A percentile compares a stretch with the other conserved stretches of the same genome.
These are phyloP conservation scores for Spinellus fusiger DNA, from an alignment of 192 early-diverging fungal species.

Conservation along the genomic window DNA sequence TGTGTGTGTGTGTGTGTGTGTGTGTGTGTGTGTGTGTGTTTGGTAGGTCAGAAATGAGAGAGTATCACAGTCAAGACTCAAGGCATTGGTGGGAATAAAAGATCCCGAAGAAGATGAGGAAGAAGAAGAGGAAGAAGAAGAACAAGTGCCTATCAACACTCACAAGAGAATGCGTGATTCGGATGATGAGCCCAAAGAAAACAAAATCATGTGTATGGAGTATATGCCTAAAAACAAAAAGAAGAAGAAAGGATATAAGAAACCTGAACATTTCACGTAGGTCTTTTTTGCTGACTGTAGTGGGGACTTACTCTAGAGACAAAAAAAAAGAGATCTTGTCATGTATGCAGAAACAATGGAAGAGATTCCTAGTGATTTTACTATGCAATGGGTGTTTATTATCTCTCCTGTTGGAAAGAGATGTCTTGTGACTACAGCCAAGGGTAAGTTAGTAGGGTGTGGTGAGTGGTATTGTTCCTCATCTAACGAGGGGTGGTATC, in stretches of 20 bases:
- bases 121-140: conserved; percentile 1
- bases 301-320: not conserved
- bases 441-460: conserved; percentile 25
- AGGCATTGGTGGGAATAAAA: not conserved
- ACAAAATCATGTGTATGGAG: not conserved
- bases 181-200: conserved; percentile 6
- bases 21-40: too few relatives aligned
- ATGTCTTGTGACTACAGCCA: conserved; percentile 47
- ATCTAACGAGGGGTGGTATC: conserved; percentile 13
- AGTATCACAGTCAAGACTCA: conserved; percentile 3
- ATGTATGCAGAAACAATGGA: conserved; percentile 52
- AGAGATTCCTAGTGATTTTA: conserved; percentile 44
- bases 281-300: too few relatives aligned
- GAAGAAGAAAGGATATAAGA: conserved; percentile 18
- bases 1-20: too few relatives aligned
- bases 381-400: conserved; percentile 44
- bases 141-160: not conserved
- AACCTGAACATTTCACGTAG: conserved; percentile 38
- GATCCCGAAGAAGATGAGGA: conserved; percentile 3
- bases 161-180: not conserved
- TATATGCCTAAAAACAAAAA: conserved; percentile 25
- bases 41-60: not conserved
- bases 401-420: conserved; percentile 50
- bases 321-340: conserved; percentile 41
- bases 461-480: not conserved